A percentile compares a stretch with the other conserved stretches of the same genome.
phyloP scores from a whole-genome alignment of 805 yeast species.

The Cyberlindnera veronae region DNA sequence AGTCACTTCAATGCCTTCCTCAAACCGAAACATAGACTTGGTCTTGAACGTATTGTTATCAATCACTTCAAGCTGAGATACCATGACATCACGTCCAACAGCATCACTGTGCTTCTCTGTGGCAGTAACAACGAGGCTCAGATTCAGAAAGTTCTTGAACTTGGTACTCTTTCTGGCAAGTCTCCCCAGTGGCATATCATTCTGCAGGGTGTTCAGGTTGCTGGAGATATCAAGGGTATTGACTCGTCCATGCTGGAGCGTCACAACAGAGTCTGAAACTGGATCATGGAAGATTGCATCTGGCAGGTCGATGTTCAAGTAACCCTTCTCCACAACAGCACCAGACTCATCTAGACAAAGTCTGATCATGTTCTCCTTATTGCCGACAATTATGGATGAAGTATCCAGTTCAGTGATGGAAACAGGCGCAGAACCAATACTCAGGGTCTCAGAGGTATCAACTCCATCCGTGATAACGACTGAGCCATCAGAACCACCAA shows the following conservation, averaged over 20 bases:
- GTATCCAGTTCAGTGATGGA: slow-evolving; percentile 11
- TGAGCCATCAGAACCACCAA: slow-evolving; percentile 27
- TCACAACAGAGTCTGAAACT: background rate
- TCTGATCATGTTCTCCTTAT: slow-evolving; percentile 18
- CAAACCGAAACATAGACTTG: slow-evolving; percentile 16
- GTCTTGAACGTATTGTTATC: slow-evolving; percentile 26
- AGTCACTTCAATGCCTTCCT: slow-evolving; percentile 24
- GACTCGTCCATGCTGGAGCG: slow-evolving; percentile 1
- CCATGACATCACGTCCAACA: slow-evolving; percentile 7
- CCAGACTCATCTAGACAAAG: slow-evolving; percentile 7
- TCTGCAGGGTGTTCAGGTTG: slow-evolving; percentile 1
- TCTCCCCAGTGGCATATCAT: slow-evolving; percentile 10
- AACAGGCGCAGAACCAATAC: slow-evolving; percentile 26
- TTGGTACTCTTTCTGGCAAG: slow-evolving; percentile 20
- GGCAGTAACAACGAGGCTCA: slow-evolving; percentile 21
- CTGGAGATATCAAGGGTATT: background rate
- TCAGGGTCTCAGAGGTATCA: background rate
- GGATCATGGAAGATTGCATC: slow-evolving; percentile 5
- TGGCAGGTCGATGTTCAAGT: slow-evolving; percentile 16
- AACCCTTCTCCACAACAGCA: slow-evolving; percentile 16
- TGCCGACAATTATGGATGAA: slow-evolving; percentile 14
- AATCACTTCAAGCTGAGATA: slow-evolving; percentile 23
- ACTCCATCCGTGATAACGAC: slow-evolving; percentile 2
- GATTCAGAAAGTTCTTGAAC: slow-evolving; percentile 23
- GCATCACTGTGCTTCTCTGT: slow-evolving; percentile 10